Base-by-base conservation (phyloP, 352 stramenopile species). In the Phytophthora ohioensis region DNA sequence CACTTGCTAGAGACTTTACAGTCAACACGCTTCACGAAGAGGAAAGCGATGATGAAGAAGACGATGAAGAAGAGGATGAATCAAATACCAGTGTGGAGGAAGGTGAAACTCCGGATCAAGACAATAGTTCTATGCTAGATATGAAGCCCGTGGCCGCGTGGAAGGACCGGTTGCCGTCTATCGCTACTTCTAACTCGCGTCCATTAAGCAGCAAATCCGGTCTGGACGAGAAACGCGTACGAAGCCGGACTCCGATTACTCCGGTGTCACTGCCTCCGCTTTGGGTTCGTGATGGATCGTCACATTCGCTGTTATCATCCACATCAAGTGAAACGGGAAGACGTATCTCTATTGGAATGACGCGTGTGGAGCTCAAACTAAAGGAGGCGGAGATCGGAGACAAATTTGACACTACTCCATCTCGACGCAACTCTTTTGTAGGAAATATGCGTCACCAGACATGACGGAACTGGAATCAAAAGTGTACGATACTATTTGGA, bases 371-470 rank as follows among this genome's bases (percentile, higher is more conserved):
- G 53, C 71, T 91, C 3, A 91, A 84, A 35, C 54, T 91, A 12
- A 93, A 90, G 32, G 81, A 93, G 30, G 69, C 76, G 0, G 72
- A 80, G 38, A 69, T 90, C 9, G 79, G 78, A 49, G 82, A 87
- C 57, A 76, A 89, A 2, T 85, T 91, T 21, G 58, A 76, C 10
- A 52, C 49, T 0, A 64, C 43, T 15, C 59, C 65, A 17, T 73
- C 66, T 41, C 64, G 63, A 47, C 67, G 64, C n/a, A 76, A 57
- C 2, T 79, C 57, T 4, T 64, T 80, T 21, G 21, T 71, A 2
- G 68, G 68, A 41, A 68, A 47, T 15, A 54, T 59, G 17, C 59
- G 69, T 1, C 64, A 64, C 15, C 51, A 67, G 15, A 63, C 57
- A n/a, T 78, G 30, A 73, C 41, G 15, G 2, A 55, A 27, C 15